Conservation (phyloP, 2,329 filamentous ascomycete genomes). For the Knufia fluminis region DNA sequence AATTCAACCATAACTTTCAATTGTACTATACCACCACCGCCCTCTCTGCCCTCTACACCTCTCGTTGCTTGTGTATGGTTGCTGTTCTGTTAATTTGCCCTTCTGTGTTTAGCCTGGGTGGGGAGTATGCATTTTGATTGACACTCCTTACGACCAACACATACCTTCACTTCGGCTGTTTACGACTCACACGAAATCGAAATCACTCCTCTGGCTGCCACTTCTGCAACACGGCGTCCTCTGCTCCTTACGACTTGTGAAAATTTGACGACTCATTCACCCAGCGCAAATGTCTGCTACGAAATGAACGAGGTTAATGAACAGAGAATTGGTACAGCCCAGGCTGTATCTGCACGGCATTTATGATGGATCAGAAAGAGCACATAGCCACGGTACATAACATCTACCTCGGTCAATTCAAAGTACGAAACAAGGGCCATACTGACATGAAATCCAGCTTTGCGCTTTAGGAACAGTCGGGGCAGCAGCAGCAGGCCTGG, state of each 20-base stretch:
- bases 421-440: neutral
- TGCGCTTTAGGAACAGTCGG: conserved; percentile 56
- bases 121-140: conserved; percentile 1
- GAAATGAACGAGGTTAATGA: conserved; percentile 11
- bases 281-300: conserved; percentile 1
- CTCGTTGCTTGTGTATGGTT: conserved; percentile 6
- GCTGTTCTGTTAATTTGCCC: conserved; percentile 4
- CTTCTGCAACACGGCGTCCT: neutral
- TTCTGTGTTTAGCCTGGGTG: neutral
- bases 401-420: neutral
- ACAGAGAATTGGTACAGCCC: conserved; percentile 7
- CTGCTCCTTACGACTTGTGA: neutral
- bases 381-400: conserved; percentile 9
- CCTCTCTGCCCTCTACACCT: neutral
- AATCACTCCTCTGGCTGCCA: neutral
- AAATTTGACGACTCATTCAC: neutral
- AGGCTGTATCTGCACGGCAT: conserved; percentile 9
- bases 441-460: conserved; percentile 36
- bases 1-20: neutral
- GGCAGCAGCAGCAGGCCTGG: conserved; percentile 50
- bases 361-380: conserved; percentile 11
- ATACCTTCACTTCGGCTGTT: conserved; percentile 5
- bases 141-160: conserved; percentile 2
- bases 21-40: neutral
- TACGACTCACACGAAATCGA: conserved; percentile 1